Conservation (phyloP, 306 rosid genomes). For the Echinosophora koreensis region DNA sequence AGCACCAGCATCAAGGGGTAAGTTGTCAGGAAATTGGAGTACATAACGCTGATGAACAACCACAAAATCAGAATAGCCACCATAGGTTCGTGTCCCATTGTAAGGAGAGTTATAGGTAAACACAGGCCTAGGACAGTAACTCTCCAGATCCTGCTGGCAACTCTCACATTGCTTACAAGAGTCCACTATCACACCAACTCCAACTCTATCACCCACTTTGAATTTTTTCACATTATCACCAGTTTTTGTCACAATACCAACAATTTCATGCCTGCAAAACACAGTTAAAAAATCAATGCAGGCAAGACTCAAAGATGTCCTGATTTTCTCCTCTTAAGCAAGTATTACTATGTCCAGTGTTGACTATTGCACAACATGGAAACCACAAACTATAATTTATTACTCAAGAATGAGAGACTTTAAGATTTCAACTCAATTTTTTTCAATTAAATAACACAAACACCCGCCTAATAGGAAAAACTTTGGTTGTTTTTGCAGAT, state of each 20-base stretch:
- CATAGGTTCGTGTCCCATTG: conserved; percentile 71
- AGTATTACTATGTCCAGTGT: conserved; percentile 10
- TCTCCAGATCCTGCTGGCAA: conserved; percentile 83
- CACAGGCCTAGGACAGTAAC: conserved; percentile 67
- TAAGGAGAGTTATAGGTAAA: conserved; percentile 67
- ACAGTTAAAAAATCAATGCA: conserved; percentile 11
- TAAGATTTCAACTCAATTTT: not conserved
- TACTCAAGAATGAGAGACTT: not conserved
- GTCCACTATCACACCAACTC: conserved; percentile 89
- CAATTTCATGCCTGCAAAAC: conserved; percentile 84
- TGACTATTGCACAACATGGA: conserved; percentile 9
- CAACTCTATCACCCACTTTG: conserved; percentile 83
- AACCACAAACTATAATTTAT: conserved; percentile 1
- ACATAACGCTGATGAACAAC: conserved; percentile 83
- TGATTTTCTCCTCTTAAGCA: not conserved
- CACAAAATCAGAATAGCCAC: conserved; percentile 81
- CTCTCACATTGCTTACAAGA: conserved; percentile 78
- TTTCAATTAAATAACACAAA: not conserved
- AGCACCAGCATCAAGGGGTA: conserved; percentile 87
- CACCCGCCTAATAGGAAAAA: not conserved
- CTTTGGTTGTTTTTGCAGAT: too few species aligned
- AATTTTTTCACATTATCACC: conserved; percentile 78
- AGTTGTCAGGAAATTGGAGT: conserved; percentile 70
- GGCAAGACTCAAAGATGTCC: not conserved
- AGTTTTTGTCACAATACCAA: conserved; percentile 70